Percentiles rank a stretch among this genome's conserved stretches.
phyloP scores from a whole-genome alignment of 768 basidiomycete genomes.

The Naganishia randhawae region DNA sequence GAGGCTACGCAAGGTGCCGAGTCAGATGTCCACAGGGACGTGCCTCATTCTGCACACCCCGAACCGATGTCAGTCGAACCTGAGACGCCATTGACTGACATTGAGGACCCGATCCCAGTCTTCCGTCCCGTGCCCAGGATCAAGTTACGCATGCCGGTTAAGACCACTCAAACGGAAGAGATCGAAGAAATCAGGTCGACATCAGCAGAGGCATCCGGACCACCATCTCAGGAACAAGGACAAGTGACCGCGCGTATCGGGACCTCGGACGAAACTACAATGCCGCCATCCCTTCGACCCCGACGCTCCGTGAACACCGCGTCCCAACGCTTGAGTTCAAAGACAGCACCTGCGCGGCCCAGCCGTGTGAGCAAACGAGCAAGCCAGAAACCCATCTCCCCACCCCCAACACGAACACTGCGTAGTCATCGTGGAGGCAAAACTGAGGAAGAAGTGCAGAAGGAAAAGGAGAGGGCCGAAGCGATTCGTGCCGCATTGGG shows the following conservation, averaged over 20 bases:
- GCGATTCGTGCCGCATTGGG: slow-evolving; percentile 26
- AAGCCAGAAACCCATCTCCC: neutral
- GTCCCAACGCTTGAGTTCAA: slow-evolving; percentile 3
- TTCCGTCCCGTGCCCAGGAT: neutral
- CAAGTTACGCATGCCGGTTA: neutral
- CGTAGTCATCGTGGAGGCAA: slow-evolving; percentile 63
- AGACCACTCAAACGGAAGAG: slow-evolving; percentile 30
- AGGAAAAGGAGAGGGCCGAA: slow-evolving; percentile 58
- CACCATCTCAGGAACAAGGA: neutral
- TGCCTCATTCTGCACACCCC: too few relatives aligned
- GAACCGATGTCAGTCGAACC: slow-evolving; percentile 2
- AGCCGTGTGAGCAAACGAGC: slow-evolving; percentile 34
- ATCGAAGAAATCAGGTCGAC: slow-evolving; percentile 20
- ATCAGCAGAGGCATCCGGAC: neutral
- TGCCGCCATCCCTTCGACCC: neutral
- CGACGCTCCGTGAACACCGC: neutral
- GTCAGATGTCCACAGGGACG: neutral
- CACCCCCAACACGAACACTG: slow-evolving; percentile 54
- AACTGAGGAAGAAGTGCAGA: slow-evolving; percentile 55
- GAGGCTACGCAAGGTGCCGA: neutral
- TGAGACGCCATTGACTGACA: neutral
- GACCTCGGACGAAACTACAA: neutral
- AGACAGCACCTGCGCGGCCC: neutral
- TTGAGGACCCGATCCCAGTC: neutral
- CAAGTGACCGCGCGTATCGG: neutral